phyloP scores from a whole-genome alignment of 1,139 yeast genomes.

The Kodamaea derodonti region DNA sequence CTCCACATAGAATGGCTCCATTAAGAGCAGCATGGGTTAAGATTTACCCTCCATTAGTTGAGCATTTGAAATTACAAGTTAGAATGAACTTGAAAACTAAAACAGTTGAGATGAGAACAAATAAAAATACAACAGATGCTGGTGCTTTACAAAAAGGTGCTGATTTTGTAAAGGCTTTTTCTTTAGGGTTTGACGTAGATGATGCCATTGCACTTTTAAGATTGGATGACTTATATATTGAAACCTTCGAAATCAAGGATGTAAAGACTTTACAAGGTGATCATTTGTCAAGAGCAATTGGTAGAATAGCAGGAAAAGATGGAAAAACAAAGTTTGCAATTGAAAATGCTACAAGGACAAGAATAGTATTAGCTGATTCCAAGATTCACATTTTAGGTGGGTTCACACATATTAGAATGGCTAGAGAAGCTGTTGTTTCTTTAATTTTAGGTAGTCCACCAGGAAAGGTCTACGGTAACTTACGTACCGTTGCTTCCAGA shows the following conservation, averaged over 20 bases:
- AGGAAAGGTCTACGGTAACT: conserved; percentile 94
- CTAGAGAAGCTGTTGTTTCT: conserved; percentile 93
- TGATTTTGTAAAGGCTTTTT: conserved; percentile 90
- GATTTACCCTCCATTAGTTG: conserved; percentile 92
- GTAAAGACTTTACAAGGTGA: conserved; percentile 94
- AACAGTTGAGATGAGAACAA: conserved; percentile 83
- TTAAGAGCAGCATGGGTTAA: conserved; percentile 87
- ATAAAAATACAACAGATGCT: conserved; percentile 76
- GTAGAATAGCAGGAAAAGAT: conserved; percentile 99
- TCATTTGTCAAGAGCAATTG: conserved; percentile 96
- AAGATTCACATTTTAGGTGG: conserved; percentile 97
- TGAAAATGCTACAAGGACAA: conserved; percentile 96
- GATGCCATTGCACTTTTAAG: conserved; percentile 94
- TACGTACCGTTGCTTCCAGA: conserved; percentile 94
- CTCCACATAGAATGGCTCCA: conserved; percentile 96
- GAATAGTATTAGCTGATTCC: conserved; percentile 95
- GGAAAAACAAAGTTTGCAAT: conserved; percentile 98
- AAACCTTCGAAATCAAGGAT: conserved; percentile 94
- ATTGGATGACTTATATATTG: conserved; percentile 92
- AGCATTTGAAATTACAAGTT: conserved; percentile 89
- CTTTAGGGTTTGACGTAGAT: conserved; percentile 93
- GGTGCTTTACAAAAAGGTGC: conserved; percentile 98
- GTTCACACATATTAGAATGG: conserved; percentile 93
- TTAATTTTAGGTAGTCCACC: conserved; percentile 97
- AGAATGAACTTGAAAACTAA: conserved; percentile 87